Evolutionary conservation across 495 filamentous ascomycete genomes (phyloP).

Genomic region (Lichina pygmaea): DNA sequence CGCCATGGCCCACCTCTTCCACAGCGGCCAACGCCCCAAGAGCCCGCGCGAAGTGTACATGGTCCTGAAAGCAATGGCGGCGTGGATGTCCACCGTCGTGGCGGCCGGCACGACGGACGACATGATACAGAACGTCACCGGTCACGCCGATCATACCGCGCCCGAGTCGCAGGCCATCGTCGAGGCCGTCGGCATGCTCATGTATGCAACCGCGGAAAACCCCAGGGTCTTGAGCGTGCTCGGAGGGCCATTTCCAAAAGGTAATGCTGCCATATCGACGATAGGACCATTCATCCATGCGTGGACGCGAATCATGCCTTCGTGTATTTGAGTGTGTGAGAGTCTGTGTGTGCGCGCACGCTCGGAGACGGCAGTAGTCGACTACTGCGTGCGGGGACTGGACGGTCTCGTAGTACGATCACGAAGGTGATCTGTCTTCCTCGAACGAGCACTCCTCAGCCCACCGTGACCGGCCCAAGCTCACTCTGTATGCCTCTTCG

Average conservation of each 20-base stretch:
- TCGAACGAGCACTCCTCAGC: not conserved
- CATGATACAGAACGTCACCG: constrained; percentile 8
- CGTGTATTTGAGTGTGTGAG: not conserved
- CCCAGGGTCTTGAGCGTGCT: constrained; percentile 18
- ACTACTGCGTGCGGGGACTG: not conserved
- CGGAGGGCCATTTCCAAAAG: constrained; percentile 16
- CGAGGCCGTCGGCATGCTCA: constrained; percentile 25
- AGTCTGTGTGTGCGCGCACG: not conserved
- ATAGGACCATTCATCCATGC: not conserved
- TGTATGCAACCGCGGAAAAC: constrained; percentile 23
- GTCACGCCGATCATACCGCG: not conserved
- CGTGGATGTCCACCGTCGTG: constrained; percentile 15
- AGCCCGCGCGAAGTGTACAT: constrained; percentile 8
- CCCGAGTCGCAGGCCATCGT: constrained; percentile 21
- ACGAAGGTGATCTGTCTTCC: not conserved
- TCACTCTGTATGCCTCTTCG: not conserved
- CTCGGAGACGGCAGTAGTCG: not conserved
- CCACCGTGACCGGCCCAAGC: not conserved
- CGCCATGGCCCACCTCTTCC: constrained; percentile 19
- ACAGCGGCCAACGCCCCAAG: constrained; percentile 10
- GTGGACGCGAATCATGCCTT: too few species aligned
- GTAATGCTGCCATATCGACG: constrained; percentile 5
- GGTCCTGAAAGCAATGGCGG: constrained; percentile 8
- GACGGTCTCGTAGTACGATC: not conserved
- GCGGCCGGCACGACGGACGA: constrained; percentile 7